phyloP scores from a whole-genome alignment of 805 yeast species.

The Starmerella floricola region DNA sequence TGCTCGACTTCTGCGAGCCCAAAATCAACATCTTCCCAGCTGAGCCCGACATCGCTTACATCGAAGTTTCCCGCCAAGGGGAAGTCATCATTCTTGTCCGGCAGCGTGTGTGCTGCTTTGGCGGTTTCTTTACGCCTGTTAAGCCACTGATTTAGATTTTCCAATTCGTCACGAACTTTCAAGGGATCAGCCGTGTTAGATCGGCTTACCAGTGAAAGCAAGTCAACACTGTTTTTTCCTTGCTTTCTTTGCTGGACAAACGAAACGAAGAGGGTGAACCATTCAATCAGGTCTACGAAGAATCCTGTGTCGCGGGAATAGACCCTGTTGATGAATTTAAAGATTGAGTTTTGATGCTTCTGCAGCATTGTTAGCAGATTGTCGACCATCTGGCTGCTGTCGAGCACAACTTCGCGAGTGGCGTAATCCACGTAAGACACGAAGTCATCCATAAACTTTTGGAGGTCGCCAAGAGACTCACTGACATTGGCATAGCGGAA shows the following conservation, averaged over 20 bases:
- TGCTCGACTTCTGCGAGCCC: constrained; percentile 41
- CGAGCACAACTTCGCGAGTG: constrained; percentile 38
- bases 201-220: constrained; percentile 30
- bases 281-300: constrained; percentile 56
- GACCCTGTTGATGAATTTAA: constrained; percentile 68
- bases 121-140: constrained; percentile 21
- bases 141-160: constrained; percentile 30
- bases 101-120: constrained; percentile 25
- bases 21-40: constrained; percentile 33
- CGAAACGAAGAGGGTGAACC: constrained; percentile 58
- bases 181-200: constrained; percentile 27
- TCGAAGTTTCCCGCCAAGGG: constrained; percentile 31
- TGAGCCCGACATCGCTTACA: constrained; percentile 33
- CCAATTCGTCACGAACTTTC: constrained; percentile 32
- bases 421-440: constrained; percentile 42
- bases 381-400: constrained; percentile 54
- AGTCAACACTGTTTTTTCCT: constrained; percentile 34
- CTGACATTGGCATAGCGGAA: constrained; percentile 57
- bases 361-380: constrained; percentile 53
- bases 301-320: constrained; percentile 65
- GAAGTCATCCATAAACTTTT: constrained; percentile 56
- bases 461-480: constrained; percentile 50
- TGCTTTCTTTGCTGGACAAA: constrained; percentile 51
- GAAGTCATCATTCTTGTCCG: constrained; percentile 26
- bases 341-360: constrained; percentile 59